phyloP scores from a whole-genome alignment of 2,329 filamentous ascomycete species.

The Teratosphaeria pseudoeucalypti region DNA sequence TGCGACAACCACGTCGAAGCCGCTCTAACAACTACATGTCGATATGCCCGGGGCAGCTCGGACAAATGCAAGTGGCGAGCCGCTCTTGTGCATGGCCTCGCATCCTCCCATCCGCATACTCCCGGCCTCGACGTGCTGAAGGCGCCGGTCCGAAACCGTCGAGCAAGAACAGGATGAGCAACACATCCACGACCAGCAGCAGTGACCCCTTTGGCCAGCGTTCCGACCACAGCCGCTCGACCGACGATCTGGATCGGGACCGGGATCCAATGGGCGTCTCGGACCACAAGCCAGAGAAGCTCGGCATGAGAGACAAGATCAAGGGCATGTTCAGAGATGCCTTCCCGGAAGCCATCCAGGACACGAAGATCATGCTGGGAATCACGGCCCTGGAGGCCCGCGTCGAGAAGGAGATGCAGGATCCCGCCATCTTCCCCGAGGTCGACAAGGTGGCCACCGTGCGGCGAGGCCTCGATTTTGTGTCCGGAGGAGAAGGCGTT shows the following conservation, averaged over 20 bases:
- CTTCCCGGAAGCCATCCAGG: constrained; percentile 19
- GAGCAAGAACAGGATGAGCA: constrained; percentile 5
- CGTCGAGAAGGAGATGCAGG: constrained; percentile 19
- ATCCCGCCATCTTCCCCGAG: constrained; percentile 21
- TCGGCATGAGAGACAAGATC: constrained; percentile 9
- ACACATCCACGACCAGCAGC: constrained; percentile 5
- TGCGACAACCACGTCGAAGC: not conserved
- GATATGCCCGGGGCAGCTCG: not conserved
- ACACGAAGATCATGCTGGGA: constrained; percentile 19
- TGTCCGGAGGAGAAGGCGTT: constrained; percentile 21
- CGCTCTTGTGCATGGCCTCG: not conserved
- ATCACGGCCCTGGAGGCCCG: constrained; percentile 15
- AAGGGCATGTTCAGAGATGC: constrained; percentile 14
- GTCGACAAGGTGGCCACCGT: constrained; percentile 18
- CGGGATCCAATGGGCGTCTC: constrained; percentile 2
- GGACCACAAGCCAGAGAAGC: constrained; percentile 5
- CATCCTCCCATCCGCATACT: not conserved
- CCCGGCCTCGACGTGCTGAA: not conserved
- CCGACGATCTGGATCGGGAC: not conserved
- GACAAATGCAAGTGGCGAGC: not conserved
- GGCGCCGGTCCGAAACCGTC: constrained; percentile 3
- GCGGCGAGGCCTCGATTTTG: constrained; percentile 20
- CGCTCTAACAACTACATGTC: too few relatives aligned
- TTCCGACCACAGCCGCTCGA: not conserved
- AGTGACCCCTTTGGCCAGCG: not conserved